Evolutionary conservation across 305 asterid genomes (phyloP).

Genomic region (Fraxinus dipetala): DNA sequence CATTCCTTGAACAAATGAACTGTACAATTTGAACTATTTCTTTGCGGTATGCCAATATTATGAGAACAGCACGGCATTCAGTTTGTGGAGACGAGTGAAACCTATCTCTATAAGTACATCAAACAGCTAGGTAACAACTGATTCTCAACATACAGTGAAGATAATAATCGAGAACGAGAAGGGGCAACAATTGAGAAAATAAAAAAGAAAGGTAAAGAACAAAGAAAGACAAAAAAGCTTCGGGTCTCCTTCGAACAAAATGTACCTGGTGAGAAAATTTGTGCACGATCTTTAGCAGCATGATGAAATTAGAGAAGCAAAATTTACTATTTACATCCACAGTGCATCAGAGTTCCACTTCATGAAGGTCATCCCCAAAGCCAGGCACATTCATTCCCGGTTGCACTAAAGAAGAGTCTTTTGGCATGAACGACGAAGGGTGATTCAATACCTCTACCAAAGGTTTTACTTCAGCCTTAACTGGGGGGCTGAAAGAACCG

Average conservation of each 20-base stretch:
- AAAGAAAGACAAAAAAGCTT: slow-evolving; percentile 1
- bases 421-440: slow-evolving; percentile 33
- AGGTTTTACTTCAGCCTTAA: slow-evolving; percentile 39
- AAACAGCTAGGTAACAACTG: slow-evolving; percentile 32
- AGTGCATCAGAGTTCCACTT: slow-evolving; percentile 65
- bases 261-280: slow-evolving; percentile 22
- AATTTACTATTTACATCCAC: slow-evolving; percentile 44
- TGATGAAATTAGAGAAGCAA: slow-evolving; percentile 20
- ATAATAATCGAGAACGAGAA: background rate
- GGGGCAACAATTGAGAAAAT: background rate
- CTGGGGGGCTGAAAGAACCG: slow-evolving; percentile 35
- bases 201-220: background rate
- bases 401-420: slow-evolving; percentile 30
- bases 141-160: slow-evolving; percentile 34
- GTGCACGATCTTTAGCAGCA: slow-evolving; percentile 24
- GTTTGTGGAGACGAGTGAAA: slow-evolving; percentile 29
- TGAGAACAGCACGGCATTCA: slow-evolving; percentile 27
- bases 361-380: slow-evolving; percentile 54
- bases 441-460: slow-evolving; percentile 49
- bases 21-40: slow-evolving; percentile 42
- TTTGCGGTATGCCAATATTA: slow-evolving; percentile 29
- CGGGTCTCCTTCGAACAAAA: slow-evolving; percentile 25
- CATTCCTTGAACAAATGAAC: slow-evolving; percentile 41
- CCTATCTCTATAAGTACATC: slow-evolving; percentile 48
- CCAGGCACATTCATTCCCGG: slow-evolving; percentile 42